phyloP scores from a whole-genome alignment of 1,284 basidiomycete genomes.

The Trametes polyzona region DNA sequence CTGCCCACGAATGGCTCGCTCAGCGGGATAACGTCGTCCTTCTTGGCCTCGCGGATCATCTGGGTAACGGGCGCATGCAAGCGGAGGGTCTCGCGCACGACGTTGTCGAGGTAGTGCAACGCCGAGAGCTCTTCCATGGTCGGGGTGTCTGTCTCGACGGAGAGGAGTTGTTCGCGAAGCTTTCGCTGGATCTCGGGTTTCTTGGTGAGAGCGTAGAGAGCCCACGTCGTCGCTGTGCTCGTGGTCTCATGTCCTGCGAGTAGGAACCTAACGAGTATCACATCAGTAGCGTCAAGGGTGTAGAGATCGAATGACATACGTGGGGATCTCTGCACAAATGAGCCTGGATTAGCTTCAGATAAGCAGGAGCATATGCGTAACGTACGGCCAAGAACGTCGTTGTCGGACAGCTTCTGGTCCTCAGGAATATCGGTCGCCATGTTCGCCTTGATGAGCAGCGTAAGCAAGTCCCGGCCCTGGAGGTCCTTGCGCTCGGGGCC shows the following conservation, averaged over 20 bases:
- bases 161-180: constrained; percentile 69
- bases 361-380: constrained; percentile 12
- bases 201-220: constrained; percentile 64
- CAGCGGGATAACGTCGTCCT: no score
- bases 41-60: no score
- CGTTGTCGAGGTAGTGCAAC: constrained; percentile 66
- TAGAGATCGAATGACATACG: background rate
- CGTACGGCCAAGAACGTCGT: constrained; percentile 59
- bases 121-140: constrained; percentile 66
- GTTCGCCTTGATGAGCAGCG: constrained; percentile 49
- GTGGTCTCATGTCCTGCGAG: constrained; percentile 80
- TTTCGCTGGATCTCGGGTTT: constrained; percentile 61
- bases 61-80: no score
- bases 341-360: background rate
- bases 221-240: constrained; percentile 52
- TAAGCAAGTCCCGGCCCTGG: constrained; percentile 36
- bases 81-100: no score
- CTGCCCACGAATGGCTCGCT: constrained; percentile 35
- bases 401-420: constrained; percentile 52
- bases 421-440: constrained; percentile 48
- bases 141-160: constrained; percentile 38
- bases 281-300: no score
- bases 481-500: constrained; percentile 28
- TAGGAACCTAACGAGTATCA: constrained; percentile 43
- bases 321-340: background rate